Evolutionary conservation across 2,329 filamentous ascomycete species (phyloP).

Genomic region (Paecilomyces formosus): DNA sequence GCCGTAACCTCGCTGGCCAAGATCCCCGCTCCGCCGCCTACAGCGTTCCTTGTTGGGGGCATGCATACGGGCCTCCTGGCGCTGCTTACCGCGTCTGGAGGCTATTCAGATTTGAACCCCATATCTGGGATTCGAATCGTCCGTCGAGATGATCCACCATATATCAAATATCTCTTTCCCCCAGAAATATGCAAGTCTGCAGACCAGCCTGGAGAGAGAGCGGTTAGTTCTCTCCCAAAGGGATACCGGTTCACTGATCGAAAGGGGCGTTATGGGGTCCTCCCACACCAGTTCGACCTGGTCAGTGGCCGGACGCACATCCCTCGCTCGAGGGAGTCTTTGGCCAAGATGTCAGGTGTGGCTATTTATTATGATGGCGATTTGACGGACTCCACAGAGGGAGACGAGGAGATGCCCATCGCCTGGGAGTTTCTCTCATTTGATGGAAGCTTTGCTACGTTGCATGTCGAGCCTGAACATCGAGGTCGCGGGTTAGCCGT

Average conservation of each 20-base stretch:
- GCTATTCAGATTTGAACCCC: conserved; percentile 7
- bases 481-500: conserved; percentile 29
- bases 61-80: conserved; percentile 26
- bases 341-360: conserved; percentile 24
- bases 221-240: conserved; percentile 13
- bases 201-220: background rate
- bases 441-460: conserved; percentile 29
- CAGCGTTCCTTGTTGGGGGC: conserved; percentile 29
- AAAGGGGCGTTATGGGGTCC: conserved; percentile 17
- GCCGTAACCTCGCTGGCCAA: conserved; percentile 1
- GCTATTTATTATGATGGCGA: conserved; percentile 22
- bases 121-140: conserved; percentile 17
- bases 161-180: conserved; percentile 31
- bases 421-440: conserved; percentile 34
- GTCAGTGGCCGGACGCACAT: conserved; percentile 34
- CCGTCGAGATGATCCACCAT: conserved; percentile 21
- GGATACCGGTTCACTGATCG: conserved; percentile 24
- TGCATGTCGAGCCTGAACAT: conserved; percentile 37
- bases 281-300: conserved; percentile 24
- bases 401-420: conserved; percentile 21
- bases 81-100: conserved; percentile 15
- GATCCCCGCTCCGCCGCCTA: conserved; percentile 18
- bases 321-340: conserved; percentile 24
- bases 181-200: conserved; percentile 8
- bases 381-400: background rate